Percentiles rank a stretch among this genome's conserved stretches.
Evolutionary conservation across 2,329 filamentous ascomycete genomes (phyloP).

Genomic region (Fusarium oxysporum): DNA sequence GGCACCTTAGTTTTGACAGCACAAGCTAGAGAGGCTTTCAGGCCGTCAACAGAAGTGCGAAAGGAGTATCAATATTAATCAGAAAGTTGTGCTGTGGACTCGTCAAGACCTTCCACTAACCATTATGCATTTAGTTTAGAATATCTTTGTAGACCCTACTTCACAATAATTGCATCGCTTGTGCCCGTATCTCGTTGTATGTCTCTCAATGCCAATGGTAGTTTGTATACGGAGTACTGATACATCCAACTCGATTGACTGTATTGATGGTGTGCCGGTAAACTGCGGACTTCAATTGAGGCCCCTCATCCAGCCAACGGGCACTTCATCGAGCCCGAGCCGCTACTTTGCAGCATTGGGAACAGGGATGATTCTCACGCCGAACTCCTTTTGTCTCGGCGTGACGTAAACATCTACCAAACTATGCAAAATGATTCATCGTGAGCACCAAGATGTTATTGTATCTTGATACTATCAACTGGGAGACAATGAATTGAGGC

Average conservation of each 20-base stretch:
- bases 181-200: neutral
- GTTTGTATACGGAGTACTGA: too few species aligned
- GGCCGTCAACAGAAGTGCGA: rapidly evolving
- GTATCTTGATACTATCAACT: rapidly evolving
- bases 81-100: neutral
- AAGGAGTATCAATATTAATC: rapidly evolving
- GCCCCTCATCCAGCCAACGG: neutral
- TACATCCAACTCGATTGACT: too few species aligned
- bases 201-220: neutral
- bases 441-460: neutral
- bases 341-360: neutral
- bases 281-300: neutral
- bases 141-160: rapidly evolving
- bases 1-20: neutral
- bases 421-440: constrained; percentile 1
- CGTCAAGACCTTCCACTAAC: neutral
- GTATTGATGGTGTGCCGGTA: rapidly evolving
- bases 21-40: neutral
- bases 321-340: neutral
- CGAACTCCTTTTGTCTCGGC: neutral
- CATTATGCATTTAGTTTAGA: neutral
- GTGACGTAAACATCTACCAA: neutral
- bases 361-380: too few species aligned
- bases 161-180: neutral
- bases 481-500: rapidly evolving